Evolutionary conservation across 768 basidiomycete genomes (phyloP).

Genomic region (Boletales sp.): DNA sequence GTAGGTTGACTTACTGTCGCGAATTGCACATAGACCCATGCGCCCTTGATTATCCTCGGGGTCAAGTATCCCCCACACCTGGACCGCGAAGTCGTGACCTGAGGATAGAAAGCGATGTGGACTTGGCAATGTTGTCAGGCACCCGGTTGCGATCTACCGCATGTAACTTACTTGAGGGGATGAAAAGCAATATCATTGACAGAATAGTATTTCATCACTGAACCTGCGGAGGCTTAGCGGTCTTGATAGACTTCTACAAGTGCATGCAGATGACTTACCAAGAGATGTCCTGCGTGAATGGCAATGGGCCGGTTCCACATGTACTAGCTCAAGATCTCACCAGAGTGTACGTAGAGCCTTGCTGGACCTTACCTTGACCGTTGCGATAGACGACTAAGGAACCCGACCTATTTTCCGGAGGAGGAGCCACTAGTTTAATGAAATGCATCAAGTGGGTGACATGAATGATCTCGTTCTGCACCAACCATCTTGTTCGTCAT

Average conservation of each 20-base stretch:
- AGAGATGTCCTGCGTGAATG: slow-evolving; percentile 14
- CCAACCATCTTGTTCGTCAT: slow-evolving; percentile 19
- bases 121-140: slow-evolving; percentile 26
- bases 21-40: slow-evolving; percentile 9
- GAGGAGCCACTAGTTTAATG: slow-evolving; percentile 19
- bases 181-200: slow-evolving; percentile 56
- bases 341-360: background rate
- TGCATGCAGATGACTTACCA: slow-evolving; percentile 9
- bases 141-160: background rate
- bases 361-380: slow-evolving; percentile 21
- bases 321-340: slow-evolving; percentile 13
- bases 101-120: slow-evolving; percentile 41
- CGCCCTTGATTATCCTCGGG: slow-evolving; percentile 13
- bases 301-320: slow-evolving; percentile 18
- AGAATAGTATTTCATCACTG: slow-evolving; percentile 44
- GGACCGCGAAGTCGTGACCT: slow-evolving; percentile 43
- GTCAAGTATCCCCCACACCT: slow-evolving; percentile 39
- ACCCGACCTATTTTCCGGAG: slow-evolving; percentile 46
- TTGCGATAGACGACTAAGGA: slow-evolving; percentile 42
- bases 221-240: slow-evolving; percentile 7
- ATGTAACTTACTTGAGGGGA: slow-evolving; percentile 40
- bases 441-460: background rate
- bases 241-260: background rate
- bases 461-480: slow-evolving; percentile 16
- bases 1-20: slow-evolving; percentile 12